phyloP scores from a whole-genome alignment of 1,284 basidiomycete species.

The Exobasidium cylindrosporum region DNA sequence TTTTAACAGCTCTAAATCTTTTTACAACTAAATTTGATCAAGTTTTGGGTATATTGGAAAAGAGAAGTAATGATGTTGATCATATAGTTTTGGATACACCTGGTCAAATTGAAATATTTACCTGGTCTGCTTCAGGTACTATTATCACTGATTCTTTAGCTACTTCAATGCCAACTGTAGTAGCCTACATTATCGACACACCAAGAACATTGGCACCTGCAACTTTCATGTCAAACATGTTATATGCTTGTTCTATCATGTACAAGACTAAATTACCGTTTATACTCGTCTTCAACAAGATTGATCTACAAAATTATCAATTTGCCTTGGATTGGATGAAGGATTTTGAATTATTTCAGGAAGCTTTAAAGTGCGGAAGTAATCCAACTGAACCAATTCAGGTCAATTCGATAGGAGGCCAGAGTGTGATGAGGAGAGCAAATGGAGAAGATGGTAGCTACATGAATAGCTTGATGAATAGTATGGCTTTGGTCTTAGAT shows the following conservation, averaged over 20 bases:
- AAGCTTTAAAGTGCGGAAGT: slow-evolving; percentile 57
- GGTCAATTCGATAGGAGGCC: slow-evolving; percentile 10
- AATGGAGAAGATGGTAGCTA: slow-evolving; percentile 89
- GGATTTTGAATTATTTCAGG: slow-evolving; percentile 78
- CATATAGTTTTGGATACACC: slow-evolving; percentile 93
- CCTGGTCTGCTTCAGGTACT: slow-evolving; percentile 96
- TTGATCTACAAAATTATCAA: slow-evolving; percentile 79
- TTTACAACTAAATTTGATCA: slow-evolving; percentile 99
- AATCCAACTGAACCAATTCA: slow-evolving; percentile 18
- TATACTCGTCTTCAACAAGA: slow-evolving; percentile 98
- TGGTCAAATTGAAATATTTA: slow-evolving; percentile 99
- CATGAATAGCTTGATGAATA: slow-evolving; percentile 98
- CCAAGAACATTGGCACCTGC: slow-evolving; percentile 90
- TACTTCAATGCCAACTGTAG: slow-evolving; percentile 83
- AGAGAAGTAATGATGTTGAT: slow-evolving; percentile 78
- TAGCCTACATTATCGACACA: slow-evolving; percentile 97
- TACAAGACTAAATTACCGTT: slow-evolving; percentile 98
- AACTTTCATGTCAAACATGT: slow-evolving; percentile 99
- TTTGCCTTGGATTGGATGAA: slow-evolving; percentile 98
- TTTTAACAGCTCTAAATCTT: slow-evolving; percentile 91
- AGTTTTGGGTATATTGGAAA: slow-evolving; percentile 86
- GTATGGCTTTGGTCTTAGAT: slow-evolving; percentile 95
- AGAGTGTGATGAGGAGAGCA: slow-evolving; percentile 12
- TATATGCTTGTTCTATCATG: slow-evolving; percentile 97
- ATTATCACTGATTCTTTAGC: slow-evolving; percentile 99